Evolutionary conservation across 129 eudicot genomes (phyloP).

Genomic region (Flaveria robusta): DNA sequence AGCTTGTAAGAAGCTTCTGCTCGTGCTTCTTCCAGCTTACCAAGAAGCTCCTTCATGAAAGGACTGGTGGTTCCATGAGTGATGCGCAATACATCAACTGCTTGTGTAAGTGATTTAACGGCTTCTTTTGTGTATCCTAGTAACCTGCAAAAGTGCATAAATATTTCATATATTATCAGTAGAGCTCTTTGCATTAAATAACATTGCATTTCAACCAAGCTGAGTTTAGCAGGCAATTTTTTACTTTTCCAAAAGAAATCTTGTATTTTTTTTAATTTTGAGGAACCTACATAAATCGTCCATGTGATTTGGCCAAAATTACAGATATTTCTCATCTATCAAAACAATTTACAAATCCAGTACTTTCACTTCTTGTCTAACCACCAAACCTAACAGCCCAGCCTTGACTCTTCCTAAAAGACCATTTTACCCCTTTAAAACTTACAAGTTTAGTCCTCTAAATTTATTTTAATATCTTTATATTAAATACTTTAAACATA

Average conservation of each 20-base stretch:
- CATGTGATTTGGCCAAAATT: neutral
- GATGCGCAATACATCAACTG: slow-evolving; percentile 62
- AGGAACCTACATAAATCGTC: no score
- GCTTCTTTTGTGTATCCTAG: slow-evolving; percentile 73
- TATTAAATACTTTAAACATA: neutral
- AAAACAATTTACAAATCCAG: no score
- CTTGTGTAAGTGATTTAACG: slow-evolving; percentile 63
- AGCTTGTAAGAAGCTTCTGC: slow-evolving; percentile 83
- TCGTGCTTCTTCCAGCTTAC: slow-evolving; percentile 89
- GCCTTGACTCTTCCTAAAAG: neutral
- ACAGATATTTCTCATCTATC: no score
- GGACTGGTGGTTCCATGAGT: slow-evolving; percentile 77
- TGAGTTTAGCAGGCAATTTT: neutral
- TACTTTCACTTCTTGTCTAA: neutral
- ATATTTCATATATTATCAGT: neutral
- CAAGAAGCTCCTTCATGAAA: slow-evolving; percentile 66
- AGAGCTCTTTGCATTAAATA: neutral
- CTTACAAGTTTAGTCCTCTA: neutral
- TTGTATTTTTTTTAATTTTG: no score
- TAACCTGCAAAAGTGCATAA: slow-evolving; percentile 52
- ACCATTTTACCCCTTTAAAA: neutral
- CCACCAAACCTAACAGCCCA: neutral
- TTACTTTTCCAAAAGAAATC: neutral
- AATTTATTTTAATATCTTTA: neutral
- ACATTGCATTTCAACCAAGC: neutral